Percentiles rank a stretch among this genome's conserved stretches.
Conservation (phyloP, 148 eudicot species). For the Camellia japonica region DNA sequence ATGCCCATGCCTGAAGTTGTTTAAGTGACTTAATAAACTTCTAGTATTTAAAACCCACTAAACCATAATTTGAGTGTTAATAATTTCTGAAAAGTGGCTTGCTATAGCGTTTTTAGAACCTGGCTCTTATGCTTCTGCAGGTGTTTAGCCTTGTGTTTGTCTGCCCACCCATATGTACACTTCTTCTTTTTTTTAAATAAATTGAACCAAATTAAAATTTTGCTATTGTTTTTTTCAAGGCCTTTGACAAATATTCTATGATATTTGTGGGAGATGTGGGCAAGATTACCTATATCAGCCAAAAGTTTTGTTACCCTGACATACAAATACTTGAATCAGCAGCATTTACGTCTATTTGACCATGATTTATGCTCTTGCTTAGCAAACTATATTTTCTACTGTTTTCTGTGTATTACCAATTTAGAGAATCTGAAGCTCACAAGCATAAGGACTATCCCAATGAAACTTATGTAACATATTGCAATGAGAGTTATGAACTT, state of each 20-base stretch:
- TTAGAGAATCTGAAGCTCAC: neutral
- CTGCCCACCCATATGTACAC: neutral
- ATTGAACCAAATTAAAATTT: neutral
- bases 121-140: neutral
- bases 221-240: neutral
- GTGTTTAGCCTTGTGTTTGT: neutral
- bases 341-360: neutral
- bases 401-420: neutral
- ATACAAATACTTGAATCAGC: neutral
- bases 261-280: conserved; percentile 4
- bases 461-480: neutral
- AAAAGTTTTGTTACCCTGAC: neutral
- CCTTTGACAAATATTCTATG: neutral
- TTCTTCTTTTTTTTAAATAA: neutral
- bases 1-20: neutral
- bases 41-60: neutral
- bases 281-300: neutral
- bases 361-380: neutral
- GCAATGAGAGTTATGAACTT: neutral
- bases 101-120: neutral
- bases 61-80: conserved; percentile 5
- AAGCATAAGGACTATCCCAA: neutral
- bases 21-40: neutral
- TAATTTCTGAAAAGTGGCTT: neutral
- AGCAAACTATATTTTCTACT: neutral